Evolutionary conservation across 257 asterid genomes (phyloP).

Genomic region (Vinca minor): DNA sequence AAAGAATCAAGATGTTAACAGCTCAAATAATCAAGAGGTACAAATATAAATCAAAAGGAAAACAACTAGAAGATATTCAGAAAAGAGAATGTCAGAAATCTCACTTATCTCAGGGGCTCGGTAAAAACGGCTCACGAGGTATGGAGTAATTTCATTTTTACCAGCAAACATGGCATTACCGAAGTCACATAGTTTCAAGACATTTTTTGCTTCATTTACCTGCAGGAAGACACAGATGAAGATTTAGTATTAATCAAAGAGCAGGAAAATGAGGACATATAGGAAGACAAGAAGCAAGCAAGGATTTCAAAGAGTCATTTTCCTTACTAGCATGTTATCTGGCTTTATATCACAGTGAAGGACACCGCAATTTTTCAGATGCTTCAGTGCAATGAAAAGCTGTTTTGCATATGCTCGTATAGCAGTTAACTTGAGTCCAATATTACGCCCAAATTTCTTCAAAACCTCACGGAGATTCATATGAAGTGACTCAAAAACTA

Average conservation of each 20-base stretch:
- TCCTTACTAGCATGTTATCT: conserved; percentile 92
- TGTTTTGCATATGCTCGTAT: conserved; percentile 98
- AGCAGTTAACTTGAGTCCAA: conserved; percentile 95
- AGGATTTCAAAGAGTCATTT: conserved; percentile 4
- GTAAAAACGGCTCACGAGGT: conserved; percentile 96
- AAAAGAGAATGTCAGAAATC: conserved; percentile 15
- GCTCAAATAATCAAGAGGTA: conserved; percentile 2
- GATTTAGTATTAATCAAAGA: background rate
- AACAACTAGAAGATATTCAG: background rate
- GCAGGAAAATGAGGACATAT: background rate
- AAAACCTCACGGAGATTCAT: conserved; percentile 98
- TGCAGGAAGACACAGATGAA: conserved; percentile 17
- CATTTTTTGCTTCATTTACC: conserved; percentile 94
- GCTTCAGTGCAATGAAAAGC: conserved; percentile 87
- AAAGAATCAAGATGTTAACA: conserved; percentile 14
- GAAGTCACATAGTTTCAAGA: conserved; percentile 90
- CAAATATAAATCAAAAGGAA: background rate
- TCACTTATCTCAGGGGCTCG: conserved; percentile 98
- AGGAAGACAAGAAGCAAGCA: background rate
- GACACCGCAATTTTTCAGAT: conserved; percentile 84
- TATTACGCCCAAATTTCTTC: conserved; percentile 98
- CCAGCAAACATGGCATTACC: conserved; percentile 99
- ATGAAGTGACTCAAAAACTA: conserved; percentile 99
- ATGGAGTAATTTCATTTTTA: conserved; percentile 92
- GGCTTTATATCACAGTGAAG: conserved; percentile 99